Conservation (phyloP, 805 yeast species). For the Candida manassasensis region DNA sequence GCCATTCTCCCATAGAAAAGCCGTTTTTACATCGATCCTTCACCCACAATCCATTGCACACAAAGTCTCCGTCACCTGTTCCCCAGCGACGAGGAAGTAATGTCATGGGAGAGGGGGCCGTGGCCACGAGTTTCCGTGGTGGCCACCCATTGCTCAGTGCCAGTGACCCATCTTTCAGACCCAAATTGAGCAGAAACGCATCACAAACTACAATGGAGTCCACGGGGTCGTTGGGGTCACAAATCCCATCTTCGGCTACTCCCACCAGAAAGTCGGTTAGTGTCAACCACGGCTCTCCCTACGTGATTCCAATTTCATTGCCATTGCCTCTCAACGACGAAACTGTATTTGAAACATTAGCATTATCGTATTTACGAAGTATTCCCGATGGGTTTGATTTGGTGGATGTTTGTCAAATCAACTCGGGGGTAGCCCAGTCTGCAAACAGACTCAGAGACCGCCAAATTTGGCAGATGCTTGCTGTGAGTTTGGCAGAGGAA, state of each 20-base stretch:
- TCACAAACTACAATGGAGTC: conserved; percentile 37
- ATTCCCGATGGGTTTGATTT: conserved; percentile 47
- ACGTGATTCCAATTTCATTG: conserved; percentile 37
- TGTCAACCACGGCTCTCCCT: conserved; percentile 26
- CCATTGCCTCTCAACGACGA: conserved; percentile 42
- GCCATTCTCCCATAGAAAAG: conserved; percentile 16
- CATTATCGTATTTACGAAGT: conserved; percentile 44
- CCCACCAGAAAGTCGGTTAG: conserved; percentile 8
- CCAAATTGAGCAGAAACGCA: conserved; percentile 26
- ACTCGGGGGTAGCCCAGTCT: conserved; percentile 52
- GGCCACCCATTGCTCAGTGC: not conserved
- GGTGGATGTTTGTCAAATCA: conserved; percentile 51
- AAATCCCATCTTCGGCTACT: conserved; percentile 6
- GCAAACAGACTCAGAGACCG: conserved; percentile 50
- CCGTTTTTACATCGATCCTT: conserved; percentile 16
- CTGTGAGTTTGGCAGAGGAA: conserved; percentile 41
- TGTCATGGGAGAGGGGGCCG: conserved; percentile 2
- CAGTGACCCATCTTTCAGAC: conserved; percentile 14
- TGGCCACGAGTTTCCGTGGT: conserved; percentile 2
- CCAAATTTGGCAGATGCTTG: conserved; percentile 59
- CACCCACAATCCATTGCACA: conserved; percentile 15
- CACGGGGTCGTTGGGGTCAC: conserved; percentile 15
- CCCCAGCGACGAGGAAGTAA: conserved; percentile 9
- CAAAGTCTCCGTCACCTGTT: conserved; percentile 15
- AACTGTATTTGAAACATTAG: conserved; percentile 42